Conservation (phyloP, 2,329 filamentous ascomycete genomes). For the Bipolaris zeicola region DNA sequence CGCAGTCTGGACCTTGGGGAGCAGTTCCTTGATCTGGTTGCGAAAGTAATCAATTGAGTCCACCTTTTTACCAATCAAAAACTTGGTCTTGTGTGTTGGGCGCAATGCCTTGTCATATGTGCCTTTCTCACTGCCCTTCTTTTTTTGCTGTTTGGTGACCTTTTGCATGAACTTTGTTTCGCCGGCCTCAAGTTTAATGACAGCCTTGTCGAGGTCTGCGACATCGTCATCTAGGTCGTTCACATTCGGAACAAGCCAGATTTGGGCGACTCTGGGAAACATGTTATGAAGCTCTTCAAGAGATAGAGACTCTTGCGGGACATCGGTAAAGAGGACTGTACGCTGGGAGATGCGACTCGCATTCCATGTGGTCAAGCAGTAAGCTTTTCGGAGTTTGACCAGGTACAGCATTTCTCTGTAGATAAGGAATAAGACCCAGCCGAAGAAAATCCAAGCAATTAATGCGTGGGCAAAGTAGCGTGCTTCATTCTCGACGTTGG, state of each 20-base stretch:
- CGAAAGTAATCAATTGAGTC: constrained; percentile 87
- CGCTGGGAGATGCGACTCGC: constrained; percentile 53
- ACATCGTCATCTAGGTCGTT: constrained; percentile 52
- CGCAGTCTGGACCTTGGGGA: constrained; percentile 69
- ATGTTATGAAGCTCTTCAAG: constrained; percentile 48
- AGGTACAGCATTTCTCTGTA: constrained; percentile 53
- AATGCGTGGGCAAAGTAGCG: constrained; percentile 53
- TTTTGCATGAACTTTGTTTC: constrained; percentile 48
- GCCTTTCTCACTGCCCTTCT: constrained; percentile 53
- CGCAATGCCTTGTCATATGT: constrained; percentile 69
- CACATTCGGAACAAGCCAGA: constrained; percentile 56
- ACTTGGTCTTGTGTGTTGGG: constrained; percentile 48
- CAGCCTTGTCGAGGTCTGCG: constrained; percentile 51
- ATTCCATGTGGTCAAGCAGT: constrained; percentile 51
- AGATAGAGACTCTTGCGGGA: constrained; percentile 48
- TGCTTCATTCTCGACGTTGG: constrained; percentile 24
- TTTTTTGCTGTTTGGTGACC: constrained; percentile 4
- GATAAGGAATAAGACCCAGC: constrained; percentile 52
- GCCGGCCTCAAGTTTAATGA: constrained; percentile 51
- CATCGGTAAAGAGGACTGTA: constrained; percentile 56
- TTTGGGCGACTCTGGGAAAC: constrained; percentile 47
- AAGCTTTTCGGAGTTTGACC: constrained; percentile 56
- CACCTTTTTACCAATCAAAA: constrained; percentile 51
- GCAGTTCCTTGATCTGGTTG: constrained; percentile 71
- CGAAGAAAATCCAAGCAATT: constrained; percentile 52